phyloP scores from a whole-genome alignment of 768 basidiomycete species.

The Phylloporus sp. region DNA sequence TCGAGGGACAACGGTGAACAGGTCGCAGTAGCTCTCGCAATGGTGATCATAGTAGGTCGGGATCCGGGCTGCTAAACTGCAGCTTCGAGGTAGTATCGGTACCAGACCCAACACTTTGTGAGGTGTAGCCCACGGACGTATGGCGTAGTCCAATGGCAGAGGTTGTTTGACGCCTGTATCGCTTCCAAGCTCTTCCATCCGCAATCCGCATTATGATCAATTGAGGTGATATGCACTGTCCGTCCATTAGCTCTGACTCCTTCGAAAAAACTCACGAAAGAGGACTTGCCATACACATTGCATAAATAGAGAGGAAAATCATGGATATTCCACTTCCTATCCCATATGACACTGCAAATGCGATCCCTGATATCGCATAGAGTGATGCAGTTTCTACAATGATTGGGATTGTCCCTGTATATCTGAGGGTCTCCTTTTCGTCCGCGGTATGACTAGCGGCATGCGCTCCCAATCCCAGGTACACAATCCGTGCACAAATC shows the following conservation, averaged over 20 bases:
- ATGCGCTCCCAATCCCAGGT: background rate
- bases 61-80: background rate
- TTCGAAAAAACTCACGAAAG: background rate
- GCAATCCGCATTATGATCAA: slow-evolving; percentile 12
- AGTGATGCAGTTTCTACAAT: background rate
- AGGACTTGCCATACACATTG: background rate
- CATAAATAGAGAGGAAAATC: background rate
- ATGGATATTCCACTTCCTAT: background rate
- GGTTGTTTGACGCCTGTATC: background rate
- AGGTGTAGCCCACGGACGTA: background rate
- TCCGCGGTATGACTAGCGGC: background rate
- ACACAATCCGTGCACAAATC: background rate
- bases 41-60: background rate
- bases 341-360: background rate
- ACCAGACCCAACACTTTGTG: background rate
- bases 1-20: background rate
- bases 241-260: background rate
- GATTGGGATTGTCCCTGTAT: background rate
- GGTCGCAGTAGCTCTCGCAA: background rate
- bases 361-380: background rate
- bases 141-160: background rate
- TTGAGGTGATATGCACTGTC: slow-evolving; percentile 13
- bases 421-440: background rate
- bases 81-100: background rate
- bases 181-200: slow-evolving; percentile 8